Percentiles rank a stretch among this genome's conserved stretches.
Conservation (phyloP, 148 eudicot genomes). For the Rhododendron ovatum region DNA sequence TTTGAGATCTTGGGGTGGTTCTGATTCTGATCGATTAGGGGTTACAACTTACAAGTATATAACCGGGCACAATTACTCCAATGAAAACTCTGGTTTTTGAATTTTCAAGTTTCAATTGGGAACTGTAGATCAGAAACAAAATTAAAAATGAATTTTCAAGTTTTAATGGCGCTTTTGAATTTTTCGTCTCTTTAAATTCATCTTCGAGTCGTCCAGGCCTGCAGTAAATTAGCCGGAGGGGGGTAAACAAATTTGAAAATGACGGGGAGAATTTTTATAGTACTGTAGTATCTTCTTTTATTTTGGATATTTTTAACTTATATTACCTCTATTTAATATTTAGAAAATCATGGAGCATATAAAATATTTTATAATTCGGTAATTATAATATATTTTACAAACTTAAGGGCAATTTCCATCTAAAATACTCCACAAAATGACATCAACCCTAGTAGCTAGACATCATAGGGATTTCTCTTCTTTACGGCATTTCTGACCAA, state of each 20-base stretch:
- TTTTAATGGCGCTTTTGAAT: background rate
- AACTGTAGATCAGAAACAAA: background rate
- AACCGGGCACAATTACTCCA: background rate
- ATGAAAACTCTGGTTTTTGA: background rate
- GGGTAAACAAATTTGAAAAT: background rate
- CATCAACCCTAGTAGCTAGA: too few species aligned
- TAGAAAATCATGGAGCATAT: too few species aligned
- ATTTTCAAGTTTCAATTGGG: background rate
- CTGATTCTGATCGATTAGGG: background rate
- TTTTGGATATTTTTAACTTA: too few species aligned
- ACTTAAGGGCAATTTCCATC: too few species aligned
- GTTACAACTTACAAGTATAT: background rate
- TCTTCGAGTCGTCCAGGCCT: background rate
- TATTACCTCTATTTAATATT: too few species aligned
- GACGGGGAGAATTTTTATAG: background rate
- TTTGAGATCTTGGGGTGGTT: background rate
- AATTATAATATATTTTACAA: too few species aligned
- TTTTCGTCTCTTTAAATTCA: background rate
- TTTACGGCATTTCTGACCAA: too few species aligned
- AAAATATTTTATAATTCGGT: too few species aligned
- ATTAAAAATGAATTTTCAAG: background rate
- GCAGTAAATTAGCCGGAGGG: background rate
- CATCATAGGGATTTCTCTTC: too few species aligned
- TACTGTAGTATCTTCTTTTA: too few species aligned
- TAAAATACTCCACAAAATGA: too few species aligned